Base-by-base conservation (phyloP, 805 yeast species). In the Myxozyma udenii region DNA sequence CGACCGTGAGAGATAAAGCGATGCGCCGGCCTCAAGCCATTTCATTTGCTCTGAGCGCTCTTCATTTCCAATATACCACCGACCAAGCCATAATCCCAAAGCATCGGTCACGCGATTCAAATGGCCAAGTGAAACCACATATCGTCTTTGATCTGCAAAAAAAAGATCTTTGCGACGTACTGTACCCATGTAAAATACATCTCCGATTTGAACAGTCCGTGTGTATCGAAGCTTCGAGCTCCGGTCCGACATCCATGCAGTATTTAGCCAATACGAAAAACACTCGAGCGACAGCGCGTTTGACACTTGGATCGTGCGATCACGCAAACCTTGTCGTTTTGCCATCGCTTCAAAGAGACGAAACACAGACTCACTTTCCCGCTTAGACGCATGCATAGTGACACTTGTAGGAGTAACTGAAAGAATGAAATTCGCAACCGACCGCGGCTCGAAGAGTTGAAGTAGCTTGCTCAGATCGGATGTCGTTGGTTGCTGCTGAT, bases 1-100 rank as follows among this genome's bases (percentile, higher is more conserved):
- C 4, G 45, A 37, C 16, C 39, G 43, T 16, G 37, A 23, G 6
- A 50, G 33, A 24, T 46, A 46, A 12, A 53, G 30, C 39, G 33
- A 4, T 9, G 45, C 47, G 1, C 55, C 51, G 16, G 41, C 18
- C 25, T 53, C 55, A 45, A 25, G 24, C 58, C 58, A 53, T 22
- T 24, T 16, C 3, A 32, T 23, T 16, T 44, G 30, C 9, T 33
- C 41, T n/a, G 18, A 7, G 5, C 4, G 4, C 11, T 21, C 41
- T 3, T 9, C 24, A 14, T 14, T 40, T 22, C 40, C 44, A 2
- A 22, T 14, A 11, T 36, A 35, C 30, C 41, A 24, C 12, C n/a
- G 39, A 2, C 19, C 26, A 12, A 44, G 39, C 57, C 57, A 52
- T 14, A 35, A 3, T 18, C 33, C 23, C 18, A 52, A 35, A 2